Evolutionary conservation across 225 moss, liverwort and hornwort species (phyloP), one percentile per base, ranked within the genome.

Genomic region (Polytrichum formosum): DNA sequence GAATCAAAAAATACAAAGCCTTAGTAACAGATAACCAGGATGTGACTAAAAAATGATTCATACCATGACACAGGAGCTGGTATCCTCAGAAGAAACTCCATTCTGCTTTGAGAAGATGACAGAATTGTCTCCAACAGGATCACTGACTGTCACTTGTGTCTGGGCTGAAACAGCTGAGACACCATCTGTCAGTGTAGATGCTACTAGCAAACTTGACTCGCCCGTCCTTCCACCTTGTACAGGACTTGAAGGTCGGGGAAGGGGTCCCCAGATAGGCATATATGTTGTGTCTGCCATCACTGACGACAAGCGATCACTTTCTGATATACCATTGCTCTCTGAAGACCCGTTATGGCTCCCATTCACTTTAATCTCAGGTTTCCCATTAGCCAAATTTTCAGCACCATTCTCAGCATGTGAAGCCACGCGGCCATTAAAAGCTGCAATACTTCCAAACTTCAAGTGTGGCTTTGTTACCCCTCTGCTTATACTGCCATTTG

Each of bases 381-480:
- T 83, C 68, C 87, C 84, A 72, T 84, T 88, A 7, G 68, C 73
- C 1, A 79, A 73, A 68, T 77, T 79, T 68, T 80, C 87, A 67
- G 65, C 73, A 25, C 87, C 84, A 26, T 82, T 87, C 21, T 53
- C 81, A 65, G 67, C 67, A 55, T 77, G 77, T 68, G 81, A 79
- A 54, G 74, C 64, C 56, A 76, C 61, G 63, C 81, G 87, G 7
- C 75, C 87, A 69, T 88, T 88, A 54, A 84, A 84, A 37, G 87
- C 87, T 66, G 84, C 84, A 27, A 84, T 84, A 56, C 87, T 84
- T 73, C 87, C 84, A 71, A 88, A 79, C 79, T 88, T 88, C 73
- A 84, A 62, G 66, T 81, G 81, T 21, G 87, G 84, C 71, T 84
- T 88, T 67, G 87, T 74, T 69, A 79, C 84, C 62, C 79, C 82